Evolutionary conservation across 495 filamentous ascomycete species (phyloP), one percentile per base, ranked within the genome.

Genomic region (Penicillium soppii): DNA sequence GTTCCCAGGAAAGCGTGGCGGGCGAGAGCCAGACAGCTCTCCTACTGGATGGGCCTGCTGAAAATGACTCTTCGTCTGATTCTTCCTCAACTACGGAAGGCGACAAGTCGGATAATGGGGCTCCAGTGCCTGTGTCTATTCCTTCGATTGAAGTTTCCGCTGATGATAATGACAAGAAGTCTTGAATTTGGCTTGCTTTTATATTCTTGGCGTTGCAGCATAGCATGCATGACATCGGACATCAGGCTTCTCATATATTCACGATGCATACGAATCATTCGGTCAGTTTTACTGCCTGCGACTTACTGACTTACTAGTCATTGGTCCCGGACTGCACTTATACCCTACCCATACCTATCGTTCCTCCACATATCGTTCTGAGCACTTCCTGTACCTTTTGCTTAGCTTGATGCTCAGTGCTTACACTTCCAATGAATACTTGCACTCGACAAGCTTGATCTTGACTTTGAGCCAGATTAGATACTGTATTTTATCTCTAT

Each of bases 1-100:
- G 59, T 61, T 78, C 69, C 44, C 75, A 65, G 52, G 79, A 77
- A 46, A 71, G 56, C 53, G 43, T 61, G 9, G 10, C 44, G 6
- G 56, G 53, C 7, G 55, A 56, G 23, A 49, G 51, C 13, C 54
- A 41, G 22, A 30, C 50, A 47, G 43, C 45, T 27, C 26, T 25
- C 19, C 57, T 41, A 20, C 54, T 47, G 29, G 54, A 26, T n/a
- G 37, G 47, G 0, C 38, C 52, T 7, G 22, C 22, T 8, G 52
- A 57, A 8, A 7, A 40, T 17, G 57, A 66, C n/a, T 36, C 35
- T 13, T 29, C 23, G 9, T 43, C 44, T 13, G 47, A 48, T 26
- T 22, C 26, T 5, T 42, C 43, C 8, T 52, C 54, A 1, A 25
- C 43, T 6, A 41, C 52, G 12, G 53, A 54, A 21, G 45, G 37